Percentiles rank a stretch among this genome's conserved stretches.
These are phyloP conservation scores for Podaxis sp. DNA, from an alignment of 768 basidiomycete genomes.

Conservation along the genomic window DNA sequence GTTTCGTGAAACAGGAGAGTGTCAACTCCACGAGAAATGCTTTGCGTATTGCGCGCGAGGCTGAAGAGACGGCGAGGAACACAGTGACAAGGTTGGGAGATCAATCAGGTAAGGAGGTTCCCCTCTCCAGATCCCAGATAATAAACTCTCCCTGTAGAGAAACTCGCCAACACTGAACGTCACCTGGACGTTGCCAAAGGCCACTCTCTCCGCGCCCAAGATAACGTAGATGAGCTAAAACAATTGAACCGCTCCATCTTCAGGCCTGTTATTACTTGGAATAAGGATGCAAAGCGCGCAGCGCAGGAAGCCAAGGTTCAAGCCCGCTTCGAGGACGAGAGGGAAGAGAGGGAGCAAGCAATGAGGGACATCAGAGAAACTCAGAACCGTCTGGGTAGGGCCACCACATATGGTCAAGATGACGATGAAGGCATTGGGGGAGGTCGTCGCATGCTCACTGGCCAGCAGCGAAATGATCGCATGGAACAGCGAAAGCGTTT, in stretches of 20 bases:
- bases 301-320: constrained; percentile 83
- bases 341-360: constrained; percentile 75
- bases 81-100: constrained; percentile 82
- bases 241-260: constrained; percentile 95
- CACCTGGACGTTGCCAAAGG: constrained; percentile 91
- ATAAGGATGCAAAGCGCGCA: constrained; percentile 87
- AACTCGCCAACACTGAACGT: constrained; percentile 90
- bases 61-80: constrained; percentile 89
- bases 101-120: constrained; percentile 73
- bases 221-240: constrained; percentile 91
- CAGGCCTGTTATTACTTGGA: constrained; percentile 85
- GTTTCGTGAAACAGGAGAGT: constrained; percentile 87
- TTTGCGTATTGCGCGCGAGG: constrained; percentile 88
- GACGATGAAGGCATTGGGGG: constrained; percentile 41
- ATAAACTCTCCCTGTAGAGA: constrained; percentile 43
- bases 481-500: constrained; percentile 77
- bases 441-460: constrained; percentile 38
- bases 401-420: constrained; percentile 55
- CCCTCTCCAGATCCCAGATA: not conserved
- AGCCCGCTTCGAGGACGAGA: constrained; percentile 84
- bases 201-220: constrained; percentile 82
- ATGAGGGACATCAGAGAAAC: constrained; percentile 84
- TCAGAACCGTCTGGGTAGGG: constrained; percentile 80
- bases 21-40: constrained; percentile 89
- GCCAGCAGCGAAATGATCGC: constrained; percentile 46